Conservation (phyloP, 306 rosid species). For the Quercus robur region DNA sequence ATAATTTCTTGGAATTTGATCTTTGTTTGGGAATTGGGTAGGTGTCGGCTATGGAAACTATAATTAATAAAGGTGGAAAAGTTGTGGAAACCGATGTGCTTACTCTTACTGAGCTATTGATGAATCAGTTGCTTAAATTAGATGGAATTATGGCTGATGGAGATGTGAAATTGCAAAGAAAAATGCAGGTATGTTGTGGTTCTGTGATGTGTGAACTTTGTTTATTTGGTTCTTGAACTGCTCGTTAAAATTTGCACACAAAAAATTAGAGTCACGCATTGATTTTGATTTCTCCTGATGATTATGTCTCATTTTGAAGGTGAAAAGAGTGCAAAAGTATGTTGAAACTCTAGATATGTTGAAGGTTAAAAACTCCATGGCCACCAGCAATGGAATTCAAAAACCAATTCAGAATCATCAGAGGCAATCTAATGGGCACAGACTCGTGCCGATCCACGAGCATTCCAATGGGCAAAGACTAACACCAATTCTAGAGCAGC, state of each 20-base stretch:
- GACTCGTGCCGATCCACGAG: neutral
- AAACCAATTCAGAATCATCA: constrained; percentile 23
- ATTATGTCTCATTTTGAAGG: constrained; percentile 42
- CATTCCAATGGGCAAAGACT: constrained; percentile 13
- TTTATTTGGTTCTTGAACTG: neutral
- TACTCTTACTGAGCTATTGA: constrained; percentile 70
- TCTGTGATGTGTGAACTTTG: neutral
- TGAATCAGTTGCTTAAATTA: constrained; percentile 85
- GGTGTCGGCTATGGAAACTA: constrained; percentile 87
- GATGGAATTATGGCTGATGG: constrained; percentile 85
- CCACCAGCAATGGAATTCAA: constrained; percentile 35
- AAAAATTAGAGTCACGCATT: neutral
- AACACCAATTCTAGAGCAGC: constrained; percentile 8
- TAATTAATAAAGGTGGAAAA: constrained; percentile 71
- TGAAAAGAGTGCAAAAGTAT: constrained; percentile 84
- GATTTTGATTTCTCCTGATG: constrained; percentile 11
- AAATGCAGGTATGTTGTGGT: constrained; percentile 75
- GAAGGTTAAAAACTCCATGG: constrained; percentile 63
- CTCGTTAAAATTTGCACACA: neutral
- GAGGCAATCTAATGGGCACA: constrained; percentile 22
- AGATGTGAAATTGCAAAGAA: constrained; percentile 90
- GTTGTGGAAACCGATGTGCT: constrained; percentile 75
- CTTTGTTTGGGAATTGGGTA: constrained; percentile 28
- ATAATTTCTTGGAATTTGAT: constrained; percentile 20
- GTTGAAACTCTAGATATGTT: constrained; percentile 89